Evolutionary conservation across 371 early-diverging fungal species (phyloP).

Genomic region (Mortierella sp.): DNA sequence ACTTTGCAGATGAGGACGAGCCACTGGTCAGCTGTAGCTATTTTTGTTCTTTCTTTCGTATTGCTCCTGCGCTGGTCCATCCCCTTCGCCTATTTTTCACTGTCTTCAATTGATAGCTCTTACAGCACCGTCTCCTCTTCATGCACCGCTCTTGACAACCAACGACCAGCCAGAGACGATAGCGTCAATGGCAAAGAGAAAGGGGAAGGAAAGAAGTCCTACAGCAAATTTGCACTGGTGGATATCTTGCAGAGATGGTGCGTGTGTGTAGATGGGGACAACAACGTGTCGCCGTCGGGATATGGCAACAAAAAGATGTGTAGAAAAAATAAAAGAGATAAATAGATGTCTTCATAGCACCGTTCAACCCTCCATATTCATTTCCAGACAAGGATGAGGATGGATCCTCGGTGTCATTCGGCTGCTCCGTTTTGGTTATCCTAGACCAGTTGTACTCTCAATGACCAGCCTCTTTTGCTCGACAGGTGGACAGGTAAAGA

Average conservation of each 20-base stretch:
- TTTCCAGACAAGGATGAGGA: background rate
- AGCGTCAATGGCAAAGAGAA: no score
- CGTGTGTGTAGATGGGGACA: no score
- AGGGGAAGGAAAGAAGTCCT: no score
- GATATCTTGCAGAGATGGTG: no score
- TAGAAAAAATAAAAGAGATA: background rate
- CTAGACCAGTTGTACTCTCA: background rate
- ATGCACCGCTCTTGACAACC: no score
- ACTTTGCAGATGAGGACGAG: background rate
- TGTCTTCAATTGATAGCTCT: no score
- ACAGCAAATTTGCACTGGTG: no score
- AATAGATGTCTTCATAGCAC: no score
- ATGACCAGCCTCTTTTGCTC: background rate
- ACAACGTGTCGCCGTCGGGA: no score
- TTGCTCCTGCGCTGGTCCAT: background rate
- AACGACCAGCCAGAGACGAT: no score
- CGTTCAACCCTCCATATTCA: no score
- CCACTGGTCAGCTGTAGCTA: background rate
- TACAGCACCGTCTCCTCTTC: no score
- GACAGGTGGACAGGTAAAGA: background rate
- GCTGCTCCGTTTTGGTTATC: background rate
- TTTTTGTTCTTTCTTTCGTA: background rate
- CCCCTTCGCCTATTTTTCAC: background rate
- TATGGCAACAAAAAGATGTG: background rate
- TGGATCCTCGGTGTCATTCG: background rate